Conservation (phyloP, 2,329 filamentous ascomycete genomes). For the Stemphylium vesicarium region DNA sequence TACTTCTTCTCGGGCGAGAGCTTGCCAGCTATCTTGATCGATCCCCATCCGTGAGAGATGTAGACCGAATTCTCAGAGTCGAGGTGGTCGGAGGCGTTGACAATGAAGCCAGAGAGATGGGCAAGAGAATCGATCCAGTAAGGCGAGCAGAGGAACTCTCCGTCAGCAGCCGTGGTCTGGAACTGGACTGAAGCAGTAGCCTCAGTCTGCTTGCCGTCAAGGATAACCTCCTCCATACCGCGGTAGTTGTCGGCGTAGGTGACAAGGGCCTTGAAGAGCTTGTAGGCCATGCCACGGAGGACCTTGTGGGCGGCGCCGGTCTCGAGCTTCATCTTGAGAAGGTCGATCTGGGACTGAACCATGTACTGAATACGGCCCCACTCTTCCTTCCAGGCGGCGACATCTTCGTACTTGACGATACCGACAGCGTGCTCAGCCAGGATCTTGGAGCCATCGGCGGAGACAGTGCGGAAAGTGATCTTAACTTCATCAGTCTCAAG, state of each 20-base stretch:
- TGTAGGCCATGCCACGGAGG: constrained; percentile 78
- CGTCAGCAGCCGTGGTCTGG: constrained; percentile 60
- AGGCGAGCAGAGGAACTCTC: constrained; percentile 64
- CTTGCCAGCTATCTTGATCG: constrained; percentile 62
- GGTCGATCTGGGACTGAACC: constrained; percentile 63
- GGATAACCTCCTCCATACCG: constrained; percentile 64
- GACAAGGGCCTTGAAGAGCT: constrained; percentile 67
- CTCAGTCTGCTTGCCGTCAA: constrained; percentile 62
- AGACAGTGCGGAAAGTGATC: constrained; percentile 63
- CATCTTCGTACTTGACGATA: constrained; percentile 66
- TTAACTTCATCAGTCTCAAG: constrained; percentile 61
- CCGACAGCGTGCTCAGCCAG: constrained; percentile 68
- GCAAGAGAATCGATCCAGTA: constrained; percentile 66
- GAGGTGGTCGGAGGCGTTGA: constrained; percentile 64
- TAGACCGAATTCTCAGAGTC: constrained; percentile 66
- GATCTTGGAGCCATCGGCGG: constrained; percentile 63
- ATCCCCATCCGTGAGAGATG: constrained; percentile 68
- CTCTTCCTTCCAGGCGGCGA: constrained; percentile 66
- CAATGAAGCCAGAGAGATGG: constrained; percentile 65
- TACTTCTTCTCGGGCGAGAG: constrained; percentile 61
- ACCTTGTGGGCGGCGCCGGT: constrained; percentile 74
- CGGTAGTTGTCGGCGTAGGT: constrained; percentile 64
- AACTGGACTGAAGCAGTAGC: constrained; percentile 63
- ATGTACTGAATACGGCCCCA: constrained; percentile 70
- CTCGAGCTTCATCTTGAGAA: constrained; percentile 71